A percentile compares a stretch with the other conserved stretches of the same genome.
phyloP scores from a whole-genome alignment of 495 filamentous ascomycete genomes.

The Penicillium salamii region DNA sequence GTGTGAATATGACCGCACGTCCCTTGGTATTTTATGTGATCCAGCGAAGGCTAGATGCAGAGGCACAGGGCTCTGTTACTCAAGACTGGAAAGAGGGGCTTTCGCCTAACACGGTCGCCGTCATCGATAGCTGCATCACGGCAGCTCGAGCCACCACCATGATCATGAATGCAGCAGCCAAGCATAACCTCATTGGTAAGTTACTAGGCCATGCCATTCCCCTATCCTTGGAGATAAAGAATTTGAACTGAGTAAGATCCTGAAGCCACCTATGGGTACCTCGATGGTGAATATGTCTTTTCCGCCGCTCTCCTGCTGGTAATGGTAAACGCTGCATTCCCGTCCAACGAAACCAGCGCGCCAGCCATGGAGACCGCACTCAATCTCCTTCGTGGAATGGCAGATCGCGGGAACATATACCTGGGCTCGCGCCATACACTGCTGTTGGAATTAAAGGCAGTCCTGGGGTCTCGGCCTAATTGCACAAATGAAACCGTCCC shows the following conservation, averaged over 20 bases:
- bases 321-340: conserved; percentile 50
- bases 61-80: conserved; percentile 14
- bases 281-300: conserved; percentile 50
- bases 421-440: conserved; percentile 40
- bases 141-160: conserved; percentile 45
- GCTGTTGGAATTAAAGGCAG: conserved; percentile 32
- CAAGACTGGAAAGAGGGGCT: conserved; percentile 43
- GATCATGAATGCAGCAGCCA: conserved; percentile 45
- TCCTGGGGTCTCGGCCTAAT: conserved; percentile 21
- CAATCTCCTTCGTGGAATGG: conserved; percentile 42
- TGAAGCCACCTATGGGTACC: conserved; percentile 49
- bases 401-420: conserved; percentile 46
- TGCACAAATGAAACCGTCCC: background rate
- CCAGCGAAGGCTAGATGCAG: conserved; percentile 38
- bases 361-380: conserved; percentile 42
- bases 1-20: conserved; percentile 50
- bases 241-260: background rate
- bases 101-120: conserved; percentile 37
- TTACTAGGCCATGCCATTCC: background rate
- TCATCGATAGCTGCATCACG: conserved; percentile 47
- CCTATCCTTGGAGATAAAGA: too few species aligned
- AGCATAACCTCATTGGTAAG: conserved; percentile 45
- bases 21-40: conserved; percentile 51
- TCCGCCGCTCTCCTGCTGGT: conserved; percentile 47
- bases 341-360: conserved; percentile 33